Percentiles rank a stretch among this genome's conserved stretches.
Conservation (phyloP, 148 eudicot genomes). For the Spergularia bocconei region DNA sequence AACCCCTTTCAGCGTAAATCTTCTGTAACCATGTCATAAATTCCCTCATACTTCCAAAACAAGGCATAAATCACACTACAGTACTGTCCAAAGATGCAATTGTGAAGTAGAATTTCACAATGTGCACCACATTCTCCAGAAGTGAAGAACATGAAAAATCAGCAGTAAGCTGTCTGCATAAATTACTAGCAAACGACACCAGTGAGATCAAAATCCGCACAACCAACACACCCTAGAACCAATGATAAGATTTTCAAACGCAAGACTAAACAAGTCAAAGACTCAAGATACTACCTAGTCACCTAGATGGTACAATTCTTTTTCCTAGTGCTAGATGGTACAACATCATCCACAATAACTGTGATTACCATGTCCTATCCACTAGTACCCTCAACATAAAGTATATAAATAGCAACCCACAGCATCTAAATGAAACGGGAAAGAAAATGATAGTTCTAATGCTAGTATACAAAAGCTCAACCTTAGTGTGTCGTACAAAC, state of each 20-base stretch:
- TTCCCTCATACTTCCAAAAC: neutral
- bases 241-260: neutral
- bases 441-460: neutral
- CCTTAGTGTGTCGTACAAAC: neutral
- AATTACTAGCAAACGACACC: neutral
- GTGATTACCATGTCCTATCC: neutral
- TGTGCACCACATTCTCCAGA: neutral
- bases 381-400: neutral
- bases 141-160: neutral
- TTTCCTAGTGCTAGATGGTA: neutral
- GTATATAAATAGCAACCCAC: neutral
- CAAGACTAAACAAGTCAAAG: conserved; percentile 3
- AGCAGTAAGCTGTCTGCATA: neutral
- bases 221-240: neutral
- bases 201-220: neutral
- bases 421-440: neutral
- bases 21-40: too few species aligned
- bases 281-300: neutral
- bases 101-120: neutral
- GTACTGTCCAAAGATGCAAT: neutral
- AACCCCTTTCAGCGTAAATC: too few species aligned
- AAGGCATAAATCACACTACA: neutral
- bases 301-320: neutral
- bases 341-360: neutral
- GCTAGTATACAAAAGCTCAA: neutral